These are phyloP conservation scores for Scleromitrula shiraiana DNA, from an alignment of 2,329 filamentous ascomycete genomes.

Conservation along the genomic window DNA sequence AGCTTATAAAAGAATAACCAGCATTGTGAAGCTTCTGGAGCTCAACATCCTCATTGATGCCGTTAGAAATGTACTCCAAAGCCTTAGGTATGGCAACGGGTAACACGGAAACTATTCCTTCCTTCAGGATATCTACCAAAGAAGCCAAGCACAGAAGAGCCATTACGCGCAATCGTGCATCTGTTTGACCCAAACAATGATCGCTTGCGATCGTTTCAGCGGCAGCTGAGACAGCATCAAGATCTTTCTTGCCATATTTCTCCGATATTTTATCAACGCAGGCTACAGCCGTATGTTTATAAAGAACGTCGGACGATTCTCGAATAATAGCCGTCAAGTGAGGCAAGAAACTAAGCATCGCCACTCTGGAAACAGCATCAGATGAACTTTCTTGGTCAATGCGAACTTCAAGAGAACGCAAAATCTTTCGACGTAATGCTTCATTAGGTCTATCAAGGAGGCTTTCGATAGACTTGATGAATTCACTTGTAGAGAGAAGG, in stretches of 20 bases:
- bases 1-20: conserved; percentile 68
- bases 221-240: conserved; percentile 65
- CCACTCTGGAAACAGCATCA: conserved; percentile 58
- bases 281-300: conserved; percentile 78
- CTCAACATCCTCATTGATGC: conserved; percentile 44
- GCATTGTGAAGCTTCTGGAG: conserved; percentile 70
- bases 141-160: conserved; percentile 85
- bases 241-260: conserved; percentile 90
- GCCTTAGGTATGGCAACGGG: conserved; percentile 66
- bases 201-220: conserved; percentile 69
- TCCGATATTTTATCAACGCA: conserved; percentile 91
- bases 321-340: conserved; percentile 70
- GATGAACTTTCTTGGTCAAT: conserved; percentile 65
- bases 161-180: conserved; percentile 68
- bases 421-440: conserved; percentile 69
- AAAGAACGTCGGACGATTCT: conserved; percentile 60
- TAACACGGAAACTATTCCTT: conserved; percentile 76
- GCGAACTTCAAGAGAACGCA: conserved; percentile 72
- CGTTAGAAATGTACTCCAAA: conserved; percentile 61
- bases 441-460: conserved; percentile 70
- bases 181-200: conserved; percentile 66
- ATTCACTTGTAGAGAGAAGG: conserved; percentile 77
- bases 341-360: conserved; percentile 71
- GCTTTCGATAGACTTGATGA: conserved; percentile 79
- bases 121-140: conserved; percentile 78